Evolutionary conservation across 176 grass and related monocot species (phyloP).

Genomic region (Musa beccarii): DNA sequence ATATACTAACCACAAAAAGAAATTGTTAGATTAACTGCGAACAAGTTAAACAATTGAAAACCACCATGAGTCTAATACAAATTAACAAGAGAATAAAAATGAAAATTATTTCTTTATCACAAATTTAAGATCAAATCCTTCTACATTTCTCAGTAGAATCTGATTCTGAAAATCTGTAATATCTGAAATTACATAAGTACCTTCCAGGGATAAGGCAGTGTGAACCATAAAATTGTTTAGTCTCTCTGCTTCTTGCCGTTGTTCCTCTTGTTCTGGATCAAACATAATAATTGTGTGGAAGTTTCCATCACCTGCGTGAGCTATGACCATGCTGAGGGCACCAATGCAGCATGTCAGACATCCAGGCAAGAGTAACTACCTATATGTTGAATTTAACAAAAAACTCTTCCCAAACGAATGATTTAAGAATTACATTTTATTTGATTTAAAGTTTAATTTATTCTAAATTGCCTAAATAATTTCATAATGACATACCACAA

Average conservation of each 20-base stretch:
- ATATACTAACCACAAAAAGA: too few relatives aligned
- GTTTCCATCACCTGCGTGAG: constrained; percentile 96
- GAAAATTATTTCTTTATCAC: too few relatives aligned
- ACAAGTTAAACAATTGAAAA: too few relatives aligned
- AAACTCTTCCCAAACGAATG: constrained; percentile 2
- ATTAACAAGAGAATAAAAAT: too few relatives aligned
- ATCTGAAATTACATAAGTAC: constrained; percentile 21
- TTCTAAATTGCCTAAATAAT: too few relatives aligned
- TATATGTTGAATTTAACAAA: background rate
- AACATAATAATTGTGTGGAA: constrained; percentile 98
- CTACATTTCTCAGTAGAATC: too few relatives aligned
- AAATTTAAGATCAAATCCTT: too few relatives aligned
- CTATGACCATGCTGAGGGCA: constrained; percentile 60
- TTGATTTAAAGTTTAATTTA: background rate
- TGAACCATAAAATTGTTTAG: constrained; percentile 98
- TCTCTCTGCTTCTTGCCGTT: constrained; percentile 67
- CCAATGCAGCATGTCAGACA: constrained; percentile 7
- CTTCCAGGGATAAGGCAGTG: constrained; percentile 92
- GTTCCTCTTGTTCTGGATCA: constrained; percentile 62
- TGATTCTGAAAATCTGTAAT: background rate
- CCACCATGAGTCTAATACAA: too few relatives aligned
- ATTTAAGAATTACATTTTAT: background rate
- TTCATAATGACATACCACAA: constrained; percentile 46
- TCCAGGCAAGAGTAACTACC: too few relatives aligned
- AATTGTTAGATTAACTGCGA: too few relatives aligned